Base-by-base conservation (phyloP, 1,284 basidiomycete species). In the Golubevia pallescens region DNA sequence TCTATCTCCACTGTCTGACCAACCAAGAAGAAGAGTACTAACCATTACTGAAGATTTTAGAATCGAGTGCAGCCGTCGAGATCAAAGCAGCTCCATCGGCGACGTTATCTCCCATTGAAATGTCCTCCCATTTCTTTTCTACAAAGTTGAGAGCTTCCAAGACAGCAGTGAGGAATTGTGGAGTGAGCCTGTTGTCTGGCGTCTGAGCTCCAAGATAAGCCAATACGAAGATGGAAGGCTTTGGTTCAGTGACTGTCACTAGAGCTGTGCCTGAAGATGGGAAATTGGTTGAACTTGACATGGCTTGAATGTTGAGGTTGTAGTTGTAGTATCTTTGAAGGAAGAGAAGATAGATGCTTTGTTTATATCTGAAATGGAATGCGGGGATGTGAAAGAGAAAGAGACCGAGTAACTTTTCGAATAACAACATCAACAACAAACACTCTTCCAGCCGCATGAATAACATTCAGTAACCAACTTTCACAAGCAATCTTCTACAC, bases 141-240 rank as follows among this genome's bases (percentile, higher is more conserved):
- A 96, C 92, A 13, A 87, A 85, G 75, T 93, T 91, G 48, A 97
- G 87, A 1, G 93, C 92, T 20, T 92, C 91, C 65, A 89, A 88
- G 28, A 94, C 75, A 0, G 89, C 92, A n/a, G 88, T 85, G 62
- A 89, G 87, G 62, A 93, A 87, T 4, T 86, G 84, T 51, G 88
- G 87, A 0, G 91, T 92, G 54, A 94, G 86, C 14, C 93, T 90
- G 76, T 89, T 92, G 85, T 94, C 93, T 28, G 88, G 73, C 8
- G 80, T 86, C n/a, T 38, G 34, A 38, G 13, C 16, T 48, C 42
- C 42, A 10, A 48, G 42, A 48, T 13, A 48, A 13, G 8, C 16
- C 10, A 48, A 16, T 13, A 48, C 42, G 42, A 48, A 48, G 42
- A 48, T 48, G 16, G 42, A 48, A 16, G 42, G 42, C 16, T 48